Percentiles rank a stretch among this genome's conserved stretches.
These are phyloP conservation scores for Leccinum proximum DNA, from an alignment of 1,284 basidiomycete genomes.

Conservation along the genomic window DNA sequence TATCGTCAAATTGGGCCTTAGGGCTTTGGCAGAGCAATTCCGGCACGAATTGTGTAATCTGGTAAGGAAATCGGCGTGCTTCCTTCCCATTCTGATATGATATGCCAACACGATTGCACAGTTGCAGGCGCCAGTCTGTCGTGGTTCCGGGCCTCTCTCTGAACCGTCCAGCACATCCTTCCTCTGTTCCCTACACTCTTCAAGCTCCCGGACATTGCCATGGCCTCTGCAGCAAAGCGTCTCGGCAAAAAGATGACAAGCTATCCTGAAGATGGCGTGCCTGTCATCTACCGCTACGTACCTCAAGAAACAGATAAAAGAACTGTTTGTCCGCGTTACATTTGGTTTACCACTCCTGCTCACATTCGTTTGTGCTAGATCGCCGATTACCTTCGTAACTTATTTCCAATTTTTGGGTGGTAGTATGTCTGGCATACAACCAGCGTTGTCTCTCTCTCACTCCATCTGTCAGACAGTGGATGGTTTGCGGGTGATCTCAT, in stretches of 20 bases:
- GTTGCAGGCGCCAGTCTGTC: not conserved
- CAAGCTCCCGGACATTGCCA: constrained; percentile 18
- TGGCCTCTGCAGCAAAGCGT: constrained; percentile 46
- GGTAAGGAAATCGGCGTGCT: constrained; percentile 27
- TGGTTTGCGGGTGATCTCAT: constrained; percentile 83
- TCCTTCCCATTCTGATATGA: constrained; percentile 15
- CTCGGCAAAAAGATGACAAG: constrained; percentile 56
- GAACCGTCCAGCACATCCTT: not conserved
- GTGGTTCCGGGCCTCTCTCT: not conserved
- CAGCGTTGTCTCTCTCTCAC: not conserved
- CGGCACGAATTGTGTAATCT: not conserved
- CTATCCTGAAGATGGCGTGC: constrained; percentile 56
- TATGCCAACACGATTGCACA: constrained; percentile 1
- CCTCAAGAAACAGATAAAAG: constrained; percentile 36
- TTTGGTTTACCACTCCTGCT: not conserved
- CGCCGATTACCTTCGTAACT: constrained; percentile 55
- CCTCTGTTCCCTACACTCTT: not conserved
- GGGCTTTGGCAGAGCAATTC: not conserved
- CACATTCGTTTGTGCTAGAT: constrained; percentile 37
- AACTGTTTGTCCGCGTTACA: constrained; percentile 36
- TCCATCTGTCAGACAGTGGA: constrained; percentile 47
- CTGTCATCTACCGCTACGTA: constrained; percentile 57
- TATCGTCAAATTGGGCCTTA: not conserved
- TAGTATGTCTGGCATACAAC: constrained; percentile 44
- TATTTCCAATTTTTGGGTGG: constrained; percentile 88